Percentiles rank a stretch among this genome's conserved stretches.
These are phyloP conservation scores for Alnus glutinosa DNA, from an alignment of 306 rosid genomes.

Conservation along the genomic window DNA sequence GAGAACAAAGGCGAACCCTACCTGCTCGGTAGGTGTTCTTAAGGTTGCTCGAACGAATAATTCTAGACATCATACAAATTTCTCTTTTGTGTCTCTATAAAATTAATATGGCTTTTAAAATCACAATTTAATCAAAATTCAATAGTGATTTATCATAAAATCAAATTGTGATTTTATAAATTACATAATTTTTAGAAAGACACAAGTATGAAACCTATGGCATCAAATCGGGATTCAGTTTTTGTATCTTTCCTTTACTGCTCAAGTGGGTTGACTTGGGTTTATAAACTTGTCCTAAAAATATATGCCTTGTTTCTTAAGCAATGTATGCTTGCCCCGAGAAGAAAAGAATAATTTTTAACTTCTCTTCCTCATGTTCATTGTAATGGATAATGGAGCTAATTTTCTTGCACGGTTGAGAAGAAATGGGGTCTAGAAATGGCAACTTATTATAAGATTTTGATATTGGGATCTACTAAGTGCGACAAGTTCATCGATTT, in stretches of 20 bases:
- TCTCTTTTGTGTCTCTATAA: too few species aligned
- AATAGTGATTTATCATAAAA: too few species aligned
- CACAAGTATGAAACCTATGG: too few species aligned
- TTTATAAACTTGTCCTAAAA: conserved; percentile 24
- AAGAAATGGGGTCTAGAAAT: conserved; percentile 15
- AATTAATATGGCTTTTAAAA: too few species aligned
- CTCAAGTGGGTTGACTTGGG: conserved; percentile 26
- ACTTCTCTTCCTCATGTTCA: conserved; percentile 4
- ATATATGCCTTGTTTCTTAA: conserved; percentile 19
- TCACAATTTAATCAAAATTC: too few species aligned
- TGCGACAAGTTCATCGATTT: conserved; percentile 6
- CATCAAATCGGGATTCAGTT: background rate
- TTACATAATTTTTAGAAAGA: too few species aligned
- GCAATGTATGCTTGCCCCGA: conserved; percentile 39
- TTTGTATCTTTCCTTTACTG: conserved; percentile 25
- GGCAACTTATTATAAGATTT: background rate
- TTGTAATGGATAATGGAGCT: conserved; percentile 8
- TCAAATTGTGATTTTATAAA: too few species aligned
- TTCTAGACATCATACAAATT: too few species aligned
- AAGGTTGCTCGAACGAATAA: too few species aligned
- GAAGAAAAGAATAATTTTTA: conserved; percentile 25
- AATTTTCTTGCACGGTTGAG: conserved; percentile 7
- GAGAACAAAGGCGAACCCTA: too few species aligned
- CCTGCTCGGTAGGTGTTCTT: too few species aligned
- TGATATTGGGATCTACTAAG: conserved; percentile 22